Evolutionary conservation across 2,329 filamentous ascomycete genomes (phyloP).

Genomic region (Ceratocystis papillata): DNA sequence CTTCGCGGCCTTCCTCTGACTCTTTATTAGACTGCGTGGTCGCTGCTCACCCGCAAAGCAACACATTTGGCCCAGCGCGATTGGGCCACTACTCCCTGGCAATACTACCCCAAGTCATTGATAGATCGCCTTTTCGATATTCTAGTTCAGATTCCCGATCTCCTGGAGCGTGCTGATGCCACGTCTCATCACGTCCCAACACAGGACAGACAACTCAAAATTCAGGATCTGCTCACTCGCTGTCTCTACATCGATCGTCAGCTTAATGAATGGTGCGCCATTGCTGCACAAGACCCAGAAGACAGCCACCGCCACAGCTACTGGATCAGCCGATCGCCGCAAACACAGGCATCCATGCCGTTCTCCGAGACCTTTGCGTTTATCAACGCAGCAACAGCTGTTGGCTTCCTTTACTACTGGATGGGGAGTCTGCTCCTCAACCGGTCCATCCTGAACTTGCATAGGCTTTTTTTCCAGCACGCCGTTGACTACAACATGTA

Average conservation of each 20-base stretch:
- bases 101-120: conserved; percentile 40
- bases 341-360: conserved; percentile 31
- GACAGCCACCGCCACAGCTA: conserved; percentile 28
- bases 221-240: conserved; percentile 39
- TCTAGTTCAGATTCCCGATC: conserved; percentile 37
- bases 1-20: not conserved
- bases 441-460: conserved; percentile 38
- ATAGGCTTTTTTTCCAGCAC: conserved; percentile 37
- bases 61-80: conserved; percentile 43
- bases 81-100: conserved; percentile 45
- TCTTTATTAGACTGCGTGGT: conserved; percentile 35
- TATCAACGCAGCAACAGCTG: conserved; percentile 35
- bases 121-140: conserved; percentile 46
- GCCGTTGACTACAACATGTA: conserved; percentile 35
- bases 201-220: conserved; percentile 35
- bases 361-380: conserved; percentile 40
- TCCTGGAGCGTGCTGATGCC: conserved; percentile 39
- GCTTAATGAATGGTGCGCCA: conserved; percentile 40
- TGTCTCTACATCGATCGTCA: conserved; percentile 40
- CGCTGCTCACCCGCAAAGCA: conserved; percentile 40
- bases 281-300: conserved; percentile 28
- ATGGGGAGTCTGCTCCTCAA: conserved; percentile 41
- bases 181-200: conserved; percentile 35
- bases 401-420: conserved; percentile 46
- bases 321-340: conserved; percentile 30